Evolutionary conservation across 495 filamentous ascomycete species (phyloP).

Genomic region (Pyrenula massariospora): DNA sequence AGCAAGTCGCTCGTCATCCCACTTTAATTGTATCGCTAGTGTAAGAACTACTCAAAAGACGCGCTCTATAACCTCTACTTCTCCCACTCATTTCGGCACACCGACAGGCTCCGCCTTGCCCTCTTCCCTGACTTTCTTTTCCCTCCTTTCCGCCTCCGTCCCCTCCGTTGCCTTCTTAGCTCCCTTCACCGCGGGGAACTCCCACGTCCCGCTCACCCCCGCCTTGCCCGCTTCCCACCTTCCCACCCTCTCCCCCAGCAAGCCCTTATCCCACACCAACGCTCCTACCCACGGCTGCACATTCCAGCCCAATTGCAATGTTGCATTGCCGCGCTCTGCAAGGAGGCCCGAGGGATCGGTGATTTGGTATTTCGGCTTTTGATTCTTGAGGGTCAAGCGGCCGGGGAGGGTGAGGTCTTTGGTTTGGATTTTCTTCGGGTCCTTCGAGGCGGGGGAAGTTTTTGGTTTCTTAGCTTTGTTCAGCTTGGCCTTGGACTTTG

Average conservation of each 20-base stretch:
- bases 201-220: conserved; percentile 56
- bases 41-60: too few species aligned
- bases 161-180: not conserved
- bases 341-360: conserved; percentile 71
- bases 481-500: conserved; percentile 4
- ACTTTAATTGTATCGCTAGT: too few species aligned
- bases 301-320: conserved; percentile 77
- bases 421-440: conserved; percentile 3
- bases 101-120: not conserved
- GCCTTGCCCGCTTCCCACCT: conserved; percentile 48
- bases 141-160: not conserved
- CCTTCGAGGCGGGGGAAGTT: not conserved
- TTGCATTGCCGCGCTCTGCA: conserved; percentile 58
- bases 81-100: too few species aligned
- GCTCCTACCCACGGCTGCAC: conserved; percentile 94
- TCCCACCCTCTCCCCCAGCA: conserved; percentile 34
- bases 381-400: conserved; percentile 60
- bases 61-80: too few species aligned
- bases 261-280: conserved; percentile 54
- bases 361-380: conserved; percentile 87
- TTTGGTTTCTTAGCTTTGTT: not conserved
- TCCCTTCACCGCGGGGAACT: conserved; percentile 59
- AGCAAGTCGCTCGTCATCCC: too few species aligned
- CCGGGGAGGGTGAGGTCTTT: conserved; percentile 29
- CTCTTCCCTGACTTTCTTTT: not conserved